Percentiles rank a stretch among this genome's conserved stretches.
Evolutionary conservation across 176 grass and related monocot genomes (phyloP).

Genomic region (Rhynchospora breviuscula): DNA sequence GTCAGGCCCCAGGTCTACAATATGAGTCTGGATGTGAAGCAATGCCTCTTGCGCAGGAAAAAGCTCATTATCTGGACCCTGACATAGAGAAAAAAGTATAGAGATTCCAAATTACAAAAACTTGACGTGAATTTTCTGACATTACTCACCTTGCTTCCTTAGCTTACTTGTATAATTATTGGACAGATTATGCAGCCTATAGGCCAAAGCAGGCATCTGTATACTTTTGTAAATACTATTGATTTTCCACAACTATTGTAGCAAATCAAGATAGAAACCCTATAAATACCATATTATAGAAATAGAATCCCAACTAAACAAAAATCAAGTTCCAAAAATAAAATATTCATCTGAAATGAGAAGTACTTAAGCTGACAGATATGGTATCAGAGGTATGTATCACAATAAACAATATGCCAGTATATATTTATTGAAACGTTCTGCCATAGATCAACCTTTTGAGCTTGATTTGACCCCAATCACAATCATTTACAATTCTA

Average conservation of each 20-base stretch:
- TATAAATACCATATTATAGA: not conserved
- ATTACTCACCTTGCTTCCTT: not conserved
- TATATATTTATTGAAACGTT: too few relatives aligned
- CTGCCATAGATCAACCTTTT: too few relatives aligned
- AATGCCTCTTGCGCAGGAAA: slow-evolving; percentile 93
- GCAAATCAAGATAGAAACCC: not conserved
- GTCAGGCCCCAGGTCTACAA: slow-evolving; percentile 93
- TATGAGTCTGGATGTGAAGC: slow-evolving; percentile 88
- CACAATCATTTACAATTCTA: too few relatives aligned
- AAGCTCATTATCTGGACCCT: slow-evolving; percentile 89
- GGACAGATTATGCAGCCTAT: not conserved
- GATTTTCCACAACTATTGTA: not conserved
- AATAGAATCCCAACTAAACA: not conserved
- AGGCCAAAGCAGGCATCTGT: not conserved
- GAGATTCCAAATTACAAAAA: not conserved
- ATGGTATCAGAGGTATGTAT: not conserved
- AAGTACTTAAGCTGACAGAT: too few relatives aligned
- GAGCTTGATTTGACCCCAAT: too few relatives aligned
- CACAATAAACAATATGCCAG: not conserved
- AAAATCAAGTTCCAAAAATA: not conserved
- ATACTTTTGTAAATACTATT: not conserved
- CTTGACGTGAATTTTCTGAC: slow-evolving; percentile 13
- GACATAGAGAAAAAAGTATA: slow-evolving; percentile 15
- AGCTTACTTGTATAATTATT: not conserved
- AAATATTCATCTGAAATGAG: not conserved